A percentile compares a stretch with the other conserved stretches of the same genome.
phyloP scores from a whole-genome alignment of 2,329 filamentous ascomycete genomes.

The Zymoseptoria tritici region DNA sequence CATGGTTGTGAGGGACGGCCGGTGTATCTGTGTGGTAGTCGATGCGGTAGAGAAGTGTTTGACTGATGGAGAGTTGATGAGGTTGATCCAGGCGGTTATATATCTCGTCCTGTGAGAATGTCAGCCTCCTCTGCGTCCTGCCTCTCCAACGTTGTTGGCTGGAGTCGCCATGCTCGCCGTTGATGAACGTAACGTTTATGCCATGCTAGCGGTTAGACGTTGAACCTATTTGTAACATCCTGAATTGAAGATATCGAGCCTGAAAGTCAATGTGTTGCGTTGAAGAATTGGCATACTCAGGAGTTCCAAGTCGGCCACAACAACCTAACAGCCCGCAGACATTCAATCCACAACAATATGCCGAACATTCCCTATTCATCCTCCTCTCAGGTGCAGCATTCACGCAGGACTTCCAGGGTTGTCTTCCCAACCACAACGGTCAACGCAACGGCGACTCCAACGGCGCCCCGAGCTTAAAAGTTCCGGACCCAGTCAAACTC shows the following conservation, averaged over 20 bases:
- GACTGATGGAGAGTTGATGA: not conserved
- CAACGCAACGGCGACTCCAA: not conserved
- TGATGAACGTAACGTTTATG: not conserved
- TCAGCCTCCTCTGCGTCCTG: not conserved
- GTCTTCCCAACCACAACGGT: not conserved
- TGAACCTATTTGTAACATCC: not conserved
- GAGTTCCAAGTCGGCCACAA: not conserved
- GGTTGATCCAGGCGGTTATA: not conserved
- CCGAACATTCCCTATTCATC: not conserved
- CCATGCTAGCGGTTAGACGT: not conserved
- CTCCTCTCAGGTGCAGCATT: not conserved
- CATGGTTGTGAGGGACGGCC: not conserved
- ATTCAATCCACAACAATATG: not conserved
- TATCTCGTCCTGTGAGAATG: not conserved
- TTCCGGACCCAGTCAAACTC: conserved; percentile 9
- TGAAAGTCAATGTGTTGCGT: not conserved
- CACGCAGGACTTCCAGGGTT: not conserved
- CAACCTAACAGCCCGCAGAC: not conserved
- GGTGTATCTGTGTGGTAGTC: not conserved
- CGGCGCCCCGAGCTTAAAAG: not conserved
- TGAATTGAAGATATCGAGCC: not conserved
- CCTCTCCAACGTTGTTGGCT: not conserved
- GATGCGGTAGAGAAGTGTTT: not conserved
- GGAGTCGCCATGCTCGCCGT: not conserved
- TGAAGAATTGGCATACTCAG: not conserved